These are phyloP conservation scores for Wickerhamiella kazuoi DNA, from an alignment of 805 yeast genomes.

Conservation along the genomic window DNA sequence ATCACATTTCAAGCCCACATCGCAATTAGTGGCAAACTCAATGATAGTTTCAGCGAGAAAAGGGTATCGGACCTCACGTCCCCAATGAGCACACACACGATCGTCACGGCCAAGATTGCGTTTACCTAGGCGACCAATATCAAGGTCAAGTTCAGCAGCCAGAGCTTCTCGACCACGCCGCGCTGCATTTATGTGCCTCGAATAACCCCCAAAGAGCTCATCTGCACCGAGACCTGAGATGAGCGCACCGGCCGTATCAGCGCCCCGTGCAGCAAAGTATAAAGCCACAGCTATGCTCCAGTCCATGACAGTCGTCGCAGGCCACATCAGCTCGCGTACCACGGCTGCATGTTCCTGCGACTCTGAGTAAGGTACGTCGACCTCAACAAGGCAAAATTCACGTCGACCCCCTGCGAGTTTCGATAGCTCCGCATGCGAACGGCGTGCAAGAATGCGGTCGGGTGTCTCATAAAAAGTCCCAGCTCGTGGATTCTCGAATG, in stretches of 20 bases:
- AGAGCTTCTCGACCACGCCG: conserved; percentile 28
- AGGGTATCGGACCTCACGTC: conserved; percentile 80
- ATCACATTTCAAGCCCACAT: conserved; percentile 26
- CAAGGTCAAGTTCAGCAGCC: conserved; percentile 43
- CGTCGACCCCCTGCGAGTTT: conserved; percentile 22
- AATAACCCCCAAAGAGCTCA: conserved; percentile 90
- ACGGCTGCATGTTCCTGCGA: conserved; percentile 33
- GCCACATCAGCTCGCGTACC: conserved; percentile 57
- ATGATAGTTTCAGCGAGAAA: conserved; percentile 53
- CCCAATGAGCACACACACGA: conserved; percentile 69
- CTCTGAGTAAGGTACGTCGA: conserved; percentile 54
- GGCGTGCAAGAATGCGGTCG: conserved; percentile 59
- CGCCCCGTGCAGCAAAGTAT: conserved; percentile 65
- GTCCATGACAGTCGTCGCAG: conserved; percentile 87
- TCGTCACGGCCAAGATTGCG: conserved; percentile 87
- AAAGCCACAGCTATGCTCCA: conserved; percentile 89
- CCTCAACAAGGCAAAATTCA: conserved; percentile 32
- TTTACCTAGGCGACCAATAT: conserved; percentile 54
- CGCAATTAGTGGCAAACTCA: conserved; percentile 17
- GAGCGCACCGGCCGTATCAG: conserved; percentile 46
- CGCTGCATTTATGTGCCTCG: conserved; percentile 41
- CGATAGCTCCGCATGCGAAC: conserved; percentile 39
- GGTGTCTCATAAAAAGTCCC: conserved; percentile 44
- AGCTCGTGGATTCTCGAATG: conserved; percentile 78
- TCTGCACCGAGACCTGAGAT: conserved; percentile 95